Base-by-base conservation (phyloP, 257 asterid species). In the Solanum appendiculatum region DNA sequence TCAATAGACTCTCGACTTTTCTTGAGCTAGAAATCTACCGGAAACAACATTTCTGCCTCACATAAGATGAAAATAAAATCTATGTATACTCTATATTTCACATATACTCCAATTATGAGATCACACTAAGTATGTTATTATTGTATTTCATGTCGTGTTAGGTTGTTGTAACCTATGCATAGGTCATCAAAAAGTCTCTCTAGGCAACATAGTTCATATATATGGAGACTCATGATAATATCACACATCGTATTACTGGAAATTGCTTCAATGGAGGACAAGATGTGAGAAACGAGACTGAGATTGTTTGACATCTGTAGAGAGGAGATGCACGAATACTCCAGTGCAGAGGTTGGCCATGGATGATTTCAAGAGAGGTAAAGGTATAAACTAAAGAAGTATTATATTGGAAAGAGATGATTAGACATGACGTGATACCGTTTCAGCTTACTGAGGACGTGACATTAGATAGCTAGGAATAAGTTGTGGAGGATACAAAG, bases 11-110 rank as follows among this genome's bases (percentile, higher is more conserved):
- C 11, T 0, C 11, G 2, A 7, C 3, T 56, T 60, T 9, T 51
- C 3, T 60, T 25, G 1, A 25, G 8, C 7, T 3, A 4, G 6
- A 0, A 3, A 25, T 64, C 18, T 64, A 25, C 0, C 9, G 3
- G 5, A 63, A 63, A 25, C 1, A 25, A 64, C 6, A 0, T 25
- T 2, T 5, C 6, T 64, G 7, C 1, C 20, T 64, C 18, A 25
- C 1, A 66, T 6, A 27, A 66, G 36, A 13, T 66, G 13, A 0
- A 1, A 27, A 13, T 27, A 27, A 63, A 2, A n/a, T 13, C 2
- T 13, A 9, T 14, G 5, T 27, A 66, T 13, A 13, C 5, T 64
- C 4, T 66, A 27, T 66, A 6, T 29, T 64, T 29, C 20, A 27
- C 72, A 6, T 15, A 60, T 9, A 60, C 3, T 60, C 9, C 1